Evolutionary conservation across 108 stramenopile species (phyloP), one percentile per base, ranked within the genome.

Genomic region (Licmophora abbreviata): DNA sequence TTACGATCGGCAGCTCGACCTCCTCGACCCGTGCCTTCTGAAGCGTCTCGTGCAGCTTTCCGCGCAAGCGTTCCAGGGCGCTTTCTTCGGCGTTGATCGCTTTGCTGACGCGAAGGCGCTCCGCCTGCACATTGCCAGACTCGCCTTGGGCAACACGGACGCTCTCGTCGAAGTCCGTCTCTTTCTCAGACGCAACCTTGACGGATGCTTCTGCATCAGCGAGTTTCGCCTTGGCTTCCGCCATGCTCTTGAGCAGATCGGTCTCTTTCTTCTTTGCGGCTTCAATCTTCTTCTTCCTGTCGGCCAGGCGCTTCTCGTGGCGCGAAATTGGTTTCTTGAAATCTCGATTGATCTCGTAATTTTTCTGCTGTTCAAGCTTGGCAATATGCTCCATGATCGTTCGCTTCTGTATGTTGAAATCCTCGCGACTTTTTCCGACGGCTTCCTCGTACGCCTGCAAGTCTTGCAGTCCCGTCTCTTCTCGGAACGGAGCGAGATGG

Each of bases 1-100:
- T 65, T 25, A 63, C 38, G 30, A 76, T 42, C 9, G 95, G 95
- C 11, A 96, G 38, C 15, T 77, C 74, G 1, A 94, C 88, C 69
- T 94, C 85, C 44, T 94, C 93, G 6, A 94, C 79, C 26, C 81
- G 76, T 7, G 92, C 92, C 50, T 88, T 83, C 41, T 85, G 90
- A 11, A 96, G 74, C 24, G 81, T 88, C 59, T 97, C 92, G 56
- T 94, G 88, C 5, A 91, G 76, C 57, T 85, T 81, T 21, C 82
- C 89, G 23, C 92, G 90, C 8, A 92, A 69, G 7, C 76, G 73
- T 49, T 85, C 83, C 29, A 91, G 53, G 20, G 77, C 71, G 29
- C 56, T 61, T 40, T 92, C 85, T 47, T 84, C 79, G 4, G 65
- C 56, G 38, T 69, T 61, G 22, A 92, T 71, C 23, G 64, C 61